Conservation (phyloP, 495 filamentous ascomycete species). For the Stereocaulon alpinum region DNA sequence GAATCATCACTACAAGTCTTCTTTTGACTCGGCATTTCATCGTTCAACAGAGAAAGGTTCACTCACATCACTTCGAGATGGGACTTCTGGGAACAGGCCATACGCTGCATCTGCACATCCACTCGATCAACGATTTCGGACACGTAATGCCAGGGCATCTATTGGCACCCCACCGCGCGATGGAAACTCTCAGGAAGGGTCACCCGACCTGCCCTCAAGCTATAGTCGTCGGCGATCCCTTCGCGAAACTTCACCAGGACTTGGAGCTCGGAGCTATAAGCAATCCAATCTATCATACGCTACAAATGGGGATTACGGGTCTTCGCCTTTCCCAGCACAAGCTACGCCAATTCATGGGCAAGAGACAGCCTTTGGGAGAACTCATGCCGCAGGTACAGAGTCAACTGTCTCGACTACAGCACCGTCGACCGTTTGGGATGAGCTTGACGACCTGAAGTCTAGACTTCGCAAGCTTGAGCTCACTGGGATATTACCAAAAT, state of each 20-base stretch:
- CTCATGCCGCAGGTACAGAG: slow-evolving; percentile 54
- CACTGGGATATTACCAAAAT: slow-evolving; percentile 75
- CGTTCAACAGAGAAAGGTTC: slow-evolving; percentile 7
- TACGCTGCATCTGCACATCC: slow-evolving; percentile 41
- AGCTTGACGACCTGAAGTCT: slow-evolving; percentile 90
- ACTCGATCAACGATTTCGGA: slow-evolving; percentile 36
- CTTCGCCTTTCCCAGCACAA: slow-evolving; percentile 45
- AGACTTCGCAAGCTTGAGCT: slow-evolving; percentile 86
- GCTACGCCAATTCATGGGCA: slow-evolving; percentile 27
- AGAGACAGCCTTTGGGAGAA: slow-evolving; percentile 38
- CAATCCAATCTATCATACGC: slow-evolving; percentile 47
- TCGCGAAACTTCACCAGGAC: slow-evolving; percentile 24
- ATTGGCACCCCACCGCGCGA: slow-evolving; percentile 36
- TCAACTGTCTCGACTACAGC: slow-evolving; percentile 79
- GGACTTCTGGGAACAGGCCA: slow-evolving; percentile 29
- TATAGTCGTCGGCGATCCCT: slow-evolving; percentile 40
- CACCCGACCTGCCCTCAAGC: slow-evolving; percentile 35
- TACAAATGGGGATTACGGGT: slow-evolving; percentile 41
- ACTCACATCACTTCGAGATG: slow-evolving; percentile 10
- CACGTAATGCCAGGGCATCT: slow-evolving; percentile 34
- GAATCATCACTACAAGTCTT: slow-evolving; percentile 5
- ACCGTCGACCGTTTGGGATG: slow-evolving; percentile 94
- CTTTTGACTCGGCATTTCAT: slow-evolving; percentile 11
- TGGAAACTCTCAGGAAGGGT: slow-evolving; percentile 34
- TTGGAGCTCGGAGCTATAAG: slow-evolving; percentile 36